Conservation (phyloP, 2,329 filamentous ascomycete genomes). For the Aspergillus udagawae region DNA sequence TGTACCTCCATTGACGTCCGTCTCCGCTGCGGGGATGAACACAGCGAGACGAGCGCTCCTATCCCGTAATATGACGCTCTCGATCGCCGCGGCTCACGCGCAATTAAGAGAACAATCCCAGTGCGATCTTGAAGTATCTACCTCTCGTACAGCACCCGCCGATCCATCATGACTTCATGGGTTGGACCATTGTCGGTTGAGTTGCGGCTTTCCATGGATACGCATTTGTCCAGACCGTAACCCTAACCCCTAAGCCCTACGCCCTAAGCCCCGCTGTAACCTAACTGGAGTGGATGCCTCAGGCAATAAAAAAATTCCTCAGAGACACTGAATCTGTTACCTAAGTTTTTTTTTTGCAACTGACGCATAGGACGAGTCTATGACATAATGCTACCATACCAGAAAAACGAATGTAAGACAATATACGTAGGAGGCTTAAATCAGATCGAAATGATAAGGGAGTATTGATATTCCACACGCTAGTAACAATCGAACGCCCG, state of each 20-base stretch:
- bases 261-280: background rate
- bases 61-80: background rate
- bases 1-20: constrained; percentile 19
- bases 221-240: constrained; percentile 6
- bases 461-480: background rate
- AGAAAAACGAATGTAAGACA: background rate
- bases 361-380: background rate
- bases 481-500: background rate
- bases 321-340: background rate
- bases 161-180: background rate
- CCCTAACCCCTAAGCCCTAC: constrained; percentile 27
- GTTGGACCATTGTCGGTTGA: background rate
- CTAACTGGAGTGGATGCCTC: background rate
- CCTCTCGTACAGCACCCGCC: background rate
- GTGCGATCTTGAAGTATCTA: background rate
- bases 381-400: background rate
- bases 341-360: background rate
- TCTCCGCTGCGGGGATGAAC: background rate
- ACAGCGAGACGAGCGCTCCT: background rate
- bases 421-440: background rate
- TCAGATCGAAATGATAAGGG: background rate
- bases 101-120: background rate
- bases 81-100: background rate
- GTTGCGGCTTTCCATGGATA: background rate
- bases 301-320: background rate